Conservation (phyloP, 1,284 basidiomycete species). For the Agaricales sp. region DNA sequence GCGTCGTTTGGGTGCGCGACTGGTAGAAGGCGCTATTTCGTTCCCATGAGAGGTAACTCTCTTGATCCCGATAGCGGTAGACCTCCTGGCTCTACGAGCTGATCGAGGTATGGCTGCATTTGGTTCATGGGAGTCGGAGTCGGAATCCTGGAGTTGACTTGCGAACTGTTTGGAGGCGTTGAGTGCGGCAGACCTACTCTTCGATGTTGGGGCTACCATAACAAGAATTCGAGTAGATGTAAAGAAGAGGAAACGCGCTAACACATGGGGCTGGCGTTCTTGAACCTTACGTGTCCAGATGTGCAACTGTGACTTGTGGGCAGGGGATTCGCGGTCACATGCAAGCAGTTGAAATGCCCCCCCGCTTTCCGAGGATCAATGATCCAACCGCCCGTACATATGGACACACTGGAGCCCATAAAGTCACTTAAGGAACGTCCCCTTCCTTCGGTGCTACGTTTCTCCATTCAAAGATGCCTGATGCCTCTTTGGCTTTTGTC, state of each 20-base stretch:
- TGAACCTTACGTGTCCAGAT: too few species aligned
- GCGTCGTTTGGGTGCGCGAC: neutral
- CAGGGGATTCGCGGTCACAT: neutral
- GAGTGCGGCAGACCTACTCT: neutral
- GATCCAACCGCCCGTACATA: neutral
- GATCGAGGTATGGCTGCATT: neutral
- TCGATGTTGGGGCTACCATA: neutral
- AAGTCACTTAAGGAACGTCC: too few species aligned
- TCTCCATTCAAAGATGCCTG: too few species aligned
- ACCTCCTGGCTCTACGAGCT: neutral
- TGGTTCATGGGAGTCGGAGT: neutral
- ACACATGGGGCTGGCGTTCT: neutral
- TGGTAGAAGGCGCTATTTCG: neutral
- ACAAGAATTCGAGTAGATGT: neutral
- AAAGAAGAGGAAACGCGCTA: neutral
- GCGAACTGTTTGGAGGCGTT: constrained; percentile 1
- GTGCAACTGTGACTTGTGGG: neutral
- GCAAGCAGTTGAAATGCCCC: neutral
- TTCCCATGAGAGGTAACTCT: neutral
- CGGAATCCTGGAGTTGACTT: neutral
- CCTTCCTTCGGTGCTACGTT: too few species aligned
- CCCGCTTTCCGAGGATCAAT: neutral
- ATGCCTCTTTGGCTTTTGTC: too few species aligned
- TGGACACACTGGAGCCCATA: neutral
- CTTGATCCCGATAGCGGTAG: neutral